Evolutionary conservation across 768 basidiomycete genomes (phyloP), one percentile per base, ranked within the genome.

Genomic region (Lentinula raphanica): DNA sequence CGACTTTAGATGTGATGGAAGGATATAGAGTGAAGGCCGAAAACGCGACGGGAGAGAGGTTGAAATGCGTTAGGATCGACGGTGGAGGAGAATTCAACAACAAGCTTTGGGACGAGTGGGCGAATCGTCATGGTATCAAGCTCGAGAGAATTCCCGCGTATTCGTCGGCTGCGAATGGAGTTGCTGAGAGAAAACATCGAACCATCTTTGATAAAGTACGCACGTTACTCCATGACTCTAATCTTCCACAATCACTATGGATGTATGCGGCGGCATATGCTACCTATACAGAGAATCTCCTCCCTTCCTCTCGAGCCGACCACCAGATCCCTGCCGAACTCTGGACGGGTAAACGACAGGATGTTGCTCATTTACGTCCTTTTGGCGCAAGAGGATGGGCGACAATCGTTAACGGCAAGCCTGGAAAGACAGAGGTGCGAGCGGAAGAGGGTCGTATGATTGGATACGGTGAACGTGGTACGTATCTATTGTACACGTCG

Each of bases 161-260:
- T 39, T 62, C 65, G 0, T 68, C 68, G 7, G 50, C 64, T 19
- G 66, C 68, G 25, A 71, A 72, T 27, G 68, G 71, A 0, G 29
- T 69, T 0, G 66, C 65, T 0, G 64, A 71, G 54, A 61, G 48
- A 59, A 28, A 35, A 11, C 55, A 56, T 28, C 6, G 25, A 11
- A 56, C 29, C 2, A 56, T 29, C 6, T 56, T 56, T 32, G 25
- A 23, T 5, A 15, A 32, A 19, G 55, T 56, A 12, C 44, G 28
- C 4, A 56, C 42, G 15, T 42, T 56, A 25, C 39, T 56, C 11
- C 2, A 56, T n/a, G 39, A 56, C n/a, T 39, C 54, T 4, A 25
- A 17, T 17, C 44, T 56, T 2, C 44, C 55, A 3, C 27, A 27
- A 13, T 46, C 15, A 7, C 17, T 56, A 1, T 56, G 44, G 55